Evolutionary conservation across 805 yeast genomes (phyloP).

Genomic region (Monosporozyma unispora): DNA sequence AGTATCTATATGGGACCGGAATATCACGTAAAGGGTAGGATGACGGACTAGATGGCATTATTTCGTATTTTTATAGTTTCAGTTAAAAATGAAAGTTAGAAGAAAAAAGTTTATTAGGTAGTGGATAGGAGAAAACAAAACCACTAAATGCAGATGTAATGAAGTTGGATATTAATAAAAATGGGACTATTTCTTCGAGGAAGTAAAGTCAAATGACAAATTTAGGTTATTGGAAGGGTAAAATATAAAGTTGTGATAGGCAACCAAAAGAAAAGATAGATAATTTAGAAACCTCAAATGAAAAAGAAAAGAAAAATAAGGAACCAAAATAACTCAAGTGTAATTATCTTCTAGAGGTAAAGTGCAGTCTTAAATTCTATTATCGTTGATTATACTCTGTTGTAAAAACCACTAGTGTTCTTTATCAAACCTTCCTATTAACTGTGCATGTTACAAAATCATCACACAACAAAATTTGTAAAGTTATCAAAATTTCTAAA

Average conservation of each 20-base stretch:
- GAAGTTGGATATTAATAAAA: neutral
- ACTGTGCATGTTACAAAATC: neutral
- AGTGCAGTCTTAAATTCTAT: neutral
- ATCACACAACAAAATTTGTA: neutral
- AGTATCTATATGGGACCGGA: constrained; percentile 18
- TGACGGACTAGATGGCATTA: constrained; percentile 6
- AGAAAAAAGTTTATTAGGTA: neutral
- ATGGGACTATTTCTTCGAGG: neutral
- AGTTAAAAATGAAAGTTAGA: neutral
- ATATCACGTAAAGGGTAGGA: constrained; percentile 22
- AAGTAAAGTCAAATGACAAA: neutral
- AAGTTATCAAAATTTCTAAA: neutral
- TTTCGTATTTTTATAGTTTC: neutral
- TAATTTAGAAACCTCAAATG: neutral
- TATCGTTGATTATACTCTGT: neutral
- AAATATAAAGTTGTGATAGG: neutral
- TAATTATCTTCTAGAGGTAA: too few species aligned
- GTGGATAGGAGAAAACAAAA: neutral
- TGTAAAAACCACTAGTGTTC: neutral
- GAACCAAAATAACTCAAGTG: neutral
- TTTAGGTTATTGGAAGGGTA: neutral
- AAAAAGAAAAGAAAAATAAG: neutral
- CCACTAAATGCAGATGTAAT: neutral
- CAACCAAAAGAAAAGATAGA: neutral
- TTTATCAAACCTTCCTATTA: neutral